These are phyloP conservation scores for Pythium rishiriense DNA, from an alignment of 352 stramenopile genomes.

Conservation along the genomic window DNA sequence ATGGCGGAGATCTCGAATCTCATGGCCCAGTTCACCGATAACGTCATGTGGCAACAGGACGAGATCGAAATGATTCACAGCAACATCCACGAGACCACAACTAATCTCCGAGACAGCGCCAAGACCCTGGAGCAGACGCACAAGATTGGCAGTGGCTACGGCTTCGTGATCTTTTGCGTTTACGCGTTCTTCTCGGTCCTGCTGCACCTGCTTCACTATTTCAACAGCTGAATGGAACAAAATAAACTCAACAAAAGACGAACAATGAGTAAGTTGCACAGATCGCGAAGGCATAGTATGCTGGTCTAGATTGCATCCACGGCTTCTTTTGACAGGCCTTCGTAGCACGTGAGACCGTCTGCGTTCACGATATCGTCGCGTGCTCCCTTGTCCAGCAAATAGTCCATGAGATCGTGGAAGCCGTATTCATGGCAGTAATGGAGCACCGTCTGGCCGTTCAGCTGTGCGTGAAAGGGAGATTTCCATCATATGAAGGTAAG, in stretches of 20 bases:
- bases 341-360: constrained; percentile 94
- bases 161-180: constrained; percentile 88
- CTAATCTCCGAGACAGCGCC: constrained; percentile 81
- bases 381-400: constrained; percentile 94
- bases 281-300: background rate
- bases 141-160: constrained; percentile 72
- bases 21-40: constrained; percentile 84
- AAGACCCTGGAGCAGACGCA: constrained; percentile 74
- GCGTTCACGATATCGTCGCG: constrained; percentile 91
- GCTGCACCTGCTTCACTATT: constrained; percentile 80
- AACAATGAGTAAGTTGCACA: background rate
- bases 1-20: constrained; percentile 85
- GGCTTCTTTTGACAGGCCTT: constrained; percentile 88
- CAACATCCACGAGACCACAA: constrained; percentile 65
- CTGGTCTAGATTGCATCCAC: constrained; percentile 64
- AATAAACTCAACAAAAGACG: constrained; percentile 8
- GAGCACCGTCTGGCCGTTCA: constrained; percentile 91
- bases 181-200: constrained; percentile 73
- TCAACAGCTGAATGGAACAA: no score
- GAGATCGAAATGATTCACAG: constrained; percentile 80
- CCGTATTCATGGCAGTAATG: constrained; percentile 95
- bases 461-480: constrained; percentile 23
- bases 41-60: constrained; percentile 81
- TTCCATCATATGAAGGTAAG: background rate
- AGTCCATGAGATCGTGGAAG: constrained; percentile 93